These are phyloP conservation scores for Stephania cephalantha DNA, from an alignment of 164 flowering plant species.

Conservation along the genomic window DNA sequence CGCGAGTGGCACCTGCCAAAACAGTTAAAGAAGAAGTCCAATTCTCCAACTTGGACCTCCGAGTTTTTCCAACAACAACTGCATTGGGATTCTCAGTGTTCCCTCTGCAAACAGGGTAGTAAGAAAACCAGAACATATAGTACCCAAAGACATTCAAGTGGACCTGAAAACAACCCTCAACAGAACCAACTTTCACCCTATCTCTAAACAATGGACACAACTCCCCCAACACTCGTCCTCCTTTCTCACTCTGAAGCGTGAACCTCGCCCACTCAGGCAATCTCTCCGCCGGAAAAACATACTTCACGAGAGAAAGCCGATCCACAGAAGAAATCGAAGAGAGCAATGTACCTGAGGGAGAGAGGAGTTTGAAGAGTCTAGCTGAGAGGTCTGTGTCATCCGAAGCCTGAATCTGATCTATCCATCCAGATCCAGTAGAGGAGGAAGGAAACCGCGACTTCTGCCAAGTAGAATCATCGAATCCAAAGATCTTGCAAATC, in stretches of 20 bases:
- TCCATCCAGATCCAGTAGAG: constrained; percentile 54
- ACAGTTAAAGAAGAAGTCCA: constrained; percentile 63
- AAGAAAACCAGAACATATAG: constrained; percentile 87
- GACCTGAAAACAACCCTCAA: constrained; percentile 42
- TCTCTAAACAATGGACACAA: constrained; percentile 54
- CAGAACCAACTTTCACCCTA: constrained; percentile 40
- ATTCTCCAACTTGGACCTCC: constrained; percentile 49
- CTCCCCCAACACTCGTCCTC: constrained; percentile 39
- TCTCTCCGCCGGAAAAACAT: constrained; percentile 70
- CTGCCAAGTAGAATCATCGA: constrained; percentile 35
- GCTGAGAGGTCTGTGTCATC: constrained; percentile 29
- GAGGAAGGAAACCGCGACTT: constrained; percentile 8
- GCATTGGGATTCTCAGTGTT: constrained; percentile 28
- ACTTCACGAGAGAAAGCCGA: constrained; percentile 54
- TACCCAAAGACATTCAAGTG: constrained; percentile 80
- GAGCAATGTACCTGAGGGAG: constrained; percentile 54
- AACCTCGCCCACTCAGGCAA: constrained; percentile 72
- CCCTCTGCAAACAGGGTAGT: constrained; percentile 76
- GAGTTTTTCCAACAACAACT: constrained; percentile 22
- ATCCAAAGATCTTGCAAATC: constrained; percentile 69
- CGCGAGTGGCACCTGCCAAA: constrained; percentile 30
- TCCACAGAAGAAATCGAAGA: constrained; percentile 55
- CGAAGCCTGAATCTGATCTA: constrained; percentile 34
- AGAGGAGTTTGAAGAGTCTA: constrained; percentile 46
- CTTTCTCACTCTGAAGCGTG: constrained; percentile 38